Base-by-base conservation (phyloP, 2,329 filamentous ascomycete genomes). In the Tricladium varicosporioides region DNA sequence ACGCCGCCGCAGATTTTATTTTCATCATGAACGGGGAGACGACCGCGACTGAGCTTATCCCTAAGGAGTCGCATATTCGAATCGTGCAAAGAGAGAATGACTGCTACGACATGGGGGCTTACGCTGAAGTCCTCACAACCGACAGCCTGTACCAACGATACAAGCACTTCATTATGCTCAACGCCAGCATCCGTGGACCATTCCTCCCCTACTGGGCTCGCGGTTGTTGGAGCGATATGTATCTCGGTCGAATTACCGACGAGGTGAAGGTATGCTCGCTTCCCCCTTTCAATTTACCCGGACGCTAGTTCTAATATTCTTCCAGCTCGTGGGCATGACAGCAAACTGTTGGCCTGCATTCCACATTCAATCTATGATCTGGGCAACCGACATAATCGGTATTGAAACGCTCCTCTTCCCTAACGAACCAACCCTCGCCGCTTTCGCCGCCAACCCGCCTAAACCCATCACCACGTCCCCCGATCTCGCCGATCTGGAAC, bases 351-450 rank as follows among this genome's bases (percentile, higher is more conserved):
- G 43, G 5, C 53, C 57, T 16, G 33, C n/a, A 19, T 56, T 57
- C 16, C 63, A 65, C 45, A 55, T 65, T n/a, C 61, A 65, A 51
- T 65, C 63, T 47, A 64, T 64, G 62, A 62, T 64, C 51, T 63
- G 60, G 53, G 63, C 63, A 13, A 60, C 58, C 5, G 63, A 65
- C 36, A 31, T 43, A 13, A 32, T 48, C 2, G 62, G 62, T 14
- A 51, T 63, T 32, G 54, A 55, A 33, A 48, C 49, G 18, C 56
- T 64, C 18, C 53, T 64, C 2, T 45, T 51, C 32, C 61, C 61
- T 11, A 27, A 33, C 16, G 33, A 50, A 16, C 5, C 43, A 19
- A n/a, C 47, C 16, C 46, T 55, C 53, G 47, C 46, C 3, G 27
- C 15, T 10, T 55, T 49, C 47, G 18, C 40, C 11, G 51, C 50